Base-by-base conservation (phyloP, 139 green algal species). In the Closterium sp. region DNA sequence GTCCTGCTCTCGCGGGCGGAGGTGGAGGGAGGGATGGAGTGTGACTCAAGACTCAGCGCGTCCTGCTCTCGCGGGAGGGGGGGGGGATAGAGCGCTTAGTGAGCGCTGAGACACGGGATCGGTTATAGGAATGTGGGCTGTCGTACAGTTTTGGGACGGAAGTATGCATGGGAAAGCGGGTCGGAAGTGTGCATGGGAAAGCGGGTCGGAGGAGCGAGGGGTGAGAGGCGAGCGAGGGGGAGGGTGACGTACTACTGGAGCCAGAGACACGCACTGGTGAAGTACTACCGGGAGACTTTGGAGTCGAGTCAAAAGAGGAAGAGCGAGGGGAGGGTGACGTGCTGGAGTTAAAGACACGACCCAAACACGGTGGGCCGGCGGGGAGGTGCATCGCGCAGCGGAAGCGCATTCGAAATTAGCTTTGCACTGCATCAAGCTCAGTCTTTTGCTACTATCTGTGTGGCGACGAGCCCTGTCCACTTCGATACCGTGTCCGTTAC, bases 1-100 rank as follows among this genome's bases (percentile, higher is more conserved):
- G 30, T 90, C 90, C 89, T 92, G 89, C 28, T 69, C 43, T 69
- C 10, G 43, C 43, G 43, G 43, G 43, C 8, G 43, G 43, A 16
- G 43, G 43, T 25, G 43, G 43, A 69, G 43, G 10, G 12, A 69
- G 43, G 5, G 7, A 25, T 69, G 43, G 43, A 69, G n/a, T n/a
- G n/a, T n/a, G n/a, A n/a, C n/a, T n/a, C n/a, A n/a, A n/a, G n/a
- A n/a, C n/a, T n/a, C 30, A 92, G 21, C 31, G 87, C 90, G 30
- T 90, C 90, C 89, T 92, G 89, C 28, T 69, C 43, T 69, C 10
- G 43, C 43, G 43, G 43, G 43, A 5, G 43, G 43, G 43, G 43
- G 43, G 23, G 43, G 43, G 23, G 43, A 9, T 16, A 69, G 43
- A 0, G 7, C n/a, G n/a, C n/a, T n/a, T n/a, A n/a, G n/a, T n/a